phyloP scores from a whole-genome alignment of 805 yeast species.

The Brettanomyces sp. region DNA sequence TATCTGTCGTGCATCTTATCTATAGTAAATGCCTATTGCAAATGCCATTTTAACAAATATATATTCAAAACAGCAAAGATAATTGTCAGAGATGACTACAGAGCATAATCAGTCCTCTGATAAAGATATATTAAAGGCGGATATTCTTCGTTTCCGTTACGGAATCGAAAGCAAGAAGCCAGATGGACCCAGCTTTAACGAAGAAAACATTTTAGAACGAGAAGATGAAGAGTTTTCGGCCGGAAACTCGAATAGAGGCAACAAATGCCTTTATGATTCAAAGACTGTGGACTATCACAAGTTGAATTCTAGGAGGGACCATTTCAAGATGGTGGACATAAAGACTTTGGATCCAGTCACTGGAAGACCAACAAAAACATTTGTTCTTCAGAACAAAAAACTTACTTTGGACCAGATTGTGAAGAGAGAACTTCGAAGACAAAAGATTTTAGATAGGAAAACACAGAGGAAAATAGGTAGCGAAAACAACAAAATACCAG shows the following conservation, averaged over 20 bases:
- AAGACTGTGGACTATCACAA: constrained; percentile 16
- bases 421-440: constrained; percentile 12
- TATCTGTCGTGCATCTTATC: background rate
- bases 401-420: constrained; percentile 17
- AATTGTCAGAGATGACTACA: background rate
- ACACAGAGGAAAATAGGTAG: constrained; percentile 7
- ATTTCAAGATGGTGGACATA: constrained; percentile 12
- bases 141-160: constrained; percentile 17
- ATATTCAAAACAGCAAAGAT: too few species aligned
- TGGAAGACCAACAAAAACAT: constrained; percentile 12
- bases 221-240: constrained; percentile 9
- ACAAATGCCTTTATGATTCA: constrained; percentile 18
- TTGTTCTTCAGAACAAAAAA: constrained; percentile 18
- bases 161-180: constrained; percentile 10
- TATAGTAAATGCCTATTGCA: too few species aligned
- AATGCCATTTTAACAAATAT: too few species aligned
- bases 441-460: constrained; percentile 20
- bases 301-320: constrained; percentile 16
- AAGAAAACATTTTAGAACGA: constrained; percentile 5
- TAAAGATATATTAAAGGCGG: constrained; percentile 8
- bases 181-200: constrained; percentile 2
- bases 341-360: constrained; percentile 10
- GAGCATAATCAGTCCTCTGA: background rate
- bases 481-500: constrained; percentile 17
- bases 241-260: constrained; percentile 22